These are phyloP conservation scores for Cyanidium caldarium DNA, from an alignment of 23 red algal genomes.

Conservation along the genomic window DNA sequence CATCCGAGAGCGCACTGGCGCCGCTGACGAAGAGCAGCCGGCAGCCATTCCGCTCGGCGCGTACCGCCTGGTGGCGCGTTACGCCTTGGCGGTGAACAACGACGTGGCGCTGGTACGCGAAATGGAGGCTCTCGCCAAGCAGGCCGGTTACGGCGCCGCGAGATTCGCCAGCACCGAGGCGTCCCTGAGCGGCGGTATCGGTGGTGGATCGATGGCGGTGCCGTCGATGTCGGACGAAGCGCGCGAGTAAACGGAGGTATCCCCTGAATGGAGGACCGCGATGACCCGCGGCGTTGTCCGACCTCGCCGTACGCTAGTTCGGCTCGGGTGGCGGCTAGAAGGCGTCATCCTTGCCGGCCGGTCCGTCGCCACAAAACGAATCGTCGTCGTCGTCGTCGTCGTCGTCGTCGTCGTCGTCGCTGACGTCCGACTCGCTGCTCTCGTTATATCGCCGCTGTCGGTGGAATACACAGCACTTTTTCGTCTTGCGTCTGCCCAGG, in stretches of 20 bases:
- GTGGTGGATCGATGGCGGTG: not conserved
- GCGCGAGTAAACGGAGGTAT: not conserved
- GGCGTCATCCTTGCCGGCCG: not conserved
- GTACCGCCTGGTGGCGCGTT: not conserved
- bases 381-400: not conserved
- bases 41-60: not conserved
- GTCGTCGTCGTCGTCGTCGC: not conserved
- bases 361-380: not conserved
- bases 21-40: not conserved
- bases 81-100: not conserved
- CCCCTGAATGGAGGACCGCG: not conserved
- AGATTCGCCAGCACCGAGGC: not conserved
- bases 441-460: not conserved
- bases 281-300: not conserved
- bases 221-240: not conserved
- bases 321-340: not conserved
- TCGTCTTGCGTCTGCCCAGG: not conserved
- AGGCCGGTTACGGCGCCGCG: not conserved
- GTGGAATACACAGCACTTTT: constrained; percentile 1
- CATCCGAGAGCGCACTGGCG: not conserved
- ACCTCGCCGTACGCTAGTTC: not conserved
- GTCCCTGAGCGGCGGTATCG: not conserved
- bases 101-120: not conserved
- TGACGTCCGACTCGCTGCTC: not conserved
- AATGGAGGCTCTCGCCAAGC: not conserved